Base-by-base conservation (phyloP, 1,284 basidiomycete species). In the Athelia psychrophila region DNA sequence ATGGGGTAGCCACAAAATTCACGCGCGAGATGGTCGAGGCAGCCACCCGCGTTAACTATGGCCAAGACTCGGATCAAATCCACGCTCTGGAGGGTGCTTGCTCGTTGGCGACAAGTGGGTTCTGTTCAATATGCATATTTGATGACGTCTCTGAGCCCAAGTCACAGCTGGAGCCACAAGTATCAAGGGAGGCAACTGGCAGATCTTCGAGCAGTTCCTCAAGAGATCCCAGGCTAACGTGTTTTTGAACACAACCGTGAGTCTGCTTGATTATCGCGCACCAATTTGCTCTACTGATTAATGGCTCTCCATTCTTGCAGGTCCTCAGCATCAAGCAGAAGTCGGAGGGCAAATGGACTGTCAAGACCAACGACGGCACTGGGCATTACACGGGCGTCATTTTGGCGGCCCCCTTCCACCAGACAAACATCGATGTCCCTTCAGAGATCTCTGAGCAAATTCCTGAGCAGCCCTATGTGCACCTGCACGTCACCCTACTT, bases 21-120 rank as follows among this genome's bases (percentile, higher is more conserved):
- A 77, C 83, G 5, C 74, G 78, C 40, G 96, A 99, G 70, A 70
- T 97, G 49, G 78, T 95, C 47, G 92, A 93, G 55, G 88, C 85
- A 2, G 84, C 86, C 3, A 93, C 92, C 8, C 78, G 94, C 18
- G 92, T 95, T 44, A 98, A 98, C 68, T 95, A 95, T 63, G 92
- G 84, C 22, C 88, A 90, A 78, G 83, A 95, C 62, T 79, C 84
- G 19, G 78, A 84, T 60, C 60, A 75, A 22, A 89, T 98, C 6
- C 93, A 98, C 61, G 92, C 83, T 0, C 73, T 98, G 19, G 93
- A 84, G 49, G 91, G 88, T 1, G 68, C 83, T 16, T 79, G 79
- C 51, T 88, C 87, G 8, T 75, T 98, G 69, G 92, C 92, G 1
- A 79, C 93, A 0, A 72, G 27, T 30, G 13, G 6, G 27, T 30